Evolutionary conservation across 139 green algal genomes (phyloP).

Genomic region (Picochlorum costavermella): DNA sequence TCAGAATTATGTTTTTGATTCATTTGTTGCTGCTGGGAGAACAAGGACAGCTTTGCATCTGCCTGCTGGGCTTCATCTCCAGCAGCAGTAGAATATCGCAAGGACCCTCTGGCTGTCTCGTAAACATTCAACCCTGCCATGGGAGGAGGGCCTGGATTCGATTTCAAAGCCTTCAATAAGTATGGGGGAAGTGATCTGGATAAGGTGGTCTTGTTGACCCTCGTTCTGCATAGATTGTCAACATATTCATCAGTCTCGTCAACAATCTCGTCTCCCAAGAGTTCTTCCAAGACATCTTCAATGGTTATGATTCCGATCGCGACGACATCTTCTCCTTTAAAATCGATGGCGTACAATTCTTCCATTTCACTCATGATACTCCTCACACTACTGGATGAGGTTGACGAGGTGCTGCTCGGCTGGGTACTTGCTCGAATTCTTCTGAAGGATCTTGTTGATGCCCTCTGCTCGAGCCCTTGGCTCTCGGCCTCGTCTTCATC

Average conservation of each 20-base stretch:
- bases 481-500: too few species aligned
- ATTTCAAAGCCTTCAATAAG: conserved; percentile 24
- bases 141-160: background rate
- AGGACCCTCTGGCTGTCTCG: background rate
- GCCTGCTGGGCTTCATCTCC: background rate
- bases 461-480: background rate
- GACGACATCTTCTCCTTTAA: conserved; percentile 20
- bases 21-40: too few species aligned
- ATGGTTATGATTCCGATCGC: conserved; percentile 56
- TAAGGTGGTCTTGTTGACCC: conserved; percentile 36
- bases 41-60: too few species aligned
- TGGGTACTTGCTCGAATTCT: too few species aligned
- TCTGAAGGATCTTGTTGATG: background rate
- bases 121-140: background rate
- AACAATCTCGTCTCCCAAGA: conserved; percentile 45
- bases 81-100: background rate
- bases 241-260: conserved; percentile 60
- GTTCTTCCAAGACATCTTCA: conserved; percentile 52
- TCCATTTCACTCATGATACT: background rate
- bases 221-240: conserved; percentile 60
- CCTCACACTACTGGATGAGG: background rate
- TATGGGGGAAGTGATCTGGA: conserved; percentile 35
- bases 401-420: background rate
- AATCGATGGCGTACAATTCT: conserved; percentile 3
- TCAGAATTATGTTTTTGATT: too few species aligned